These are phyloP conservation scores for Cichorium intybus DNA, from an alignment of 140 eudicot genomes.

Conservation along the genomic window DNA sequence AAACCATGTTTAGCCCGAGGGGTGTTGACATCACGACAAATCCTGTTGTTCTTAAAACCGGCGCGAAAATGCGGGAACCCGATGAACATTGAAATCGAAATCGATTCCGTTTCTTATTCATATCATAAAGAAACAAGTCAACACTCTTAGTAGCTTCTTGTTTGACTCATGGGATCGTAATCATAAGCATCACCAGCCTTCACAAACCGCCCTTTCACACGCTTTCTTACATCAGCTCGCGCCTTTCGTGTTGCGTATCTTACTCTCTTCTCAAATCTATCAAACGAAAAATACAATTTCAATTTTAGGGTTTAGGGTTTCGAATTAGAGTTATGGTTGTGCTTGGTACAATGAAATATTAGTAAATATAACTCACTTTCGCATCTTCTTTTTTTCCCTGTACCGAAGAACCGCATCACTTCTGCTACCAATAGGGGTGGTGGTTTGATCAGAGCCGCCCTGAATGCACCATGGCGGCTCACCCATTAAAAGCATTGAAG, in stretches of 20 bases:
- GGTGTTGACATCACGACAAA: constrained; percentile 18
- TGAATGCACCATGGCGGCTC: constrained; percentile 78
- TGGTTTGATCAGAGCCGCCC: constrained; percentile 38
- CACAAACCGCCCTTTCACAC: constrained; percentile 94
- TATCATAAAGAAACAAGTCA: constrained; percentile 15
- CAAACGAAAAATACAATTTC: not conserved
- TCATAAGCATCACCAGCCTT: constrained; percentile 91
- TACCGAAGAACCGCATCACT: constrained; percentile 81
- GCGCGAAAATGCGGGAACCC: not conserved
- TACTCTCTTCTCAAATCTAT: constrained; percentile 89
- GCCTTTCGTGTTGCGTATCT: constrained; percentile 91
- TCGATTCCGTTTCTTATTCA: constrained; percentile 22
- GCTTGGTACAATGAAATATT: not conserved
- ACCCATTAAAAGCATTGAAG: constrained; percentile 65
- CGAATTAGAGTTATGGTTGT: not conserved
- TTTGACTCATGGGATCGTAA: constrained; percentile 80
- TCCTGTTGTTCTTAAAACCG: constrained; percentile 10
- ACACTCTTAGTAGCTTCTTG: constrained; percentile 54
- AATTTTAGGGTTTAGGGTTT: not conserved
- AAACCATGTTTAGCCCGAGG: constrained; percentile 26
- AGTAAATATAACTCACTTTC: constrained; percentile 63
- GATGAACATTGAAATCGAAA: constrained; percentile 14
- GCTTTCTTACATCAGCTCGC: constrained; percentile 89
- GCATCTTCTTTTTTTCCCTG: constrained; percentile 83
- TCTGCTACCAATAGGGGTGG: constrained; percentile 52